Base-by-base conservation (phyloP, 148 eudicot genomes). In the Diospyros lotus region DNA sequence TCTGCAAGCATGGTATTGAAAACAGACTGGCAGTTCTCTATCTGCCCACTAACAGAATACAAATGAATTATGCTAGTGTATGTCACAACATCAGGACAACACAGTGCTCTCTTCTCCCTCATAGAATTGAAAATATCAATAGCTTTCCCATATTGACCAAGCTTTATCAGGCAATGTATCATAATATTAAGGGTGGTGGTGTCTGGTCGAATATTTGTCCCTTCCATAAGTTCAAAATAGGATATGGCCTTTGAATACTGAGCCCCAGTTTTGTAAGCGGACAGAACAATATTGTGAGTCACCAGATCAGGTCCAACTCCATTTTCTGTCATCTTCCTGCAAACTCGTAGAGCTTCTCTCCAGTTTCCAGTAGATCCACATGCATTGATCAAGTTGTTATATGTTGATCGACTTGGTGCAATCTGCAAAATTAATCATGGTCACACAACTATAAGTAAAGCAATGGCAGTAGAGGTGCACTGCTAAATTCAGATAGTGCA, bases 281-380 rank as follows among this genome's bases (percentile, higher is more conserved):
- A 89, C 51, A 94, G 80, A 72, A 94, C 86, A 41, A 90, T 92
- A 83, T 94, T 94, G 84, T 94, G 98, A 65, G 98, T 94, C 18
- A 92, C 93, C 62, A 94, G 81, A 77, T 94, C 98, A 64, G 98
- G 98, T 72, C 98, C 98, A 80, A 92, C 87, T 79, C 98, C 97
- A 77, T 90, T 94, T 72, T 94, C 98, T 45, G 98, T 94, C 98
- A 94, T 94, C 69, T 82, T 85, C 73, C 86, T 92, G 85, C 90
- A 92, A 81, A 92, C 83, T 83, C 82, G 86, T 59, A 94, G 87
- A 84, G 97, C 98, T 86, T 94, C 96, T 82, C 83, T 86, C 98
- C 97, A 94, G 74, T 92, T 94, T 83, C 98, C 98, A 80, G 93
- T 92, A 53, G 96, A 92, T 75, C 98, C 98, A 82, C 98, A 94